Evolutionary conservation across 768 basidiomycete genomes (phyloP).

Genomic region (Trametes coccinea): DNA sequence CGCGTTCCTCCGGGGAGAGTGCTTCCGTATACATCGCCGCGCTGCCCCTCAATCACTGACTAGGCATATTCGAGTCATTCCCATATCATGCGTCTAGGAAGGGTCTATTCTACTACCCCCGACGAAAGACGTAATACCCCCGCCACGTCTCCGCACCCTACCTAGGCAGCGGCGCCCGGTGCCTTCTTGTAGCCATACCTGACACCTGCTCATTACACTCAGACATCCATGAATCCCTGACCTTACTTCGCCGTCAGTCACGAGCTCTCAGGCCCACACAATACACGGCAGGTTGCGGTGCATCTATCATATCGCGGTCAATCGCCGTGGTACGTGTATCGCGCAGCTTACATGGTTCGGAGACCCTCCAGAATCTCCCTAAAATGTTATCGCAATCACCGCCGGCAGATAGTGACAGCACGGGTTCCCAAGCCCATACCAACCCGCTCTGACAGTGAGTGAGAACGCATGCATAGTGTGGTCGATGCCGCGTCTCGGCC

Average conservation of each 20-base stretch:
- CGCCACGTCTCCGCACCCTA: constrained; percentile 10
- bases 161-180: constrained; percentile 5
- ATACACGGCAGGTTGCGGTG: constrained; percentile 1
- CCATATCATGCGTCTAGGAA: background rate
- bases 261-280: constrained; percentile 5
- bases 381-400: constrained; percentile 10
- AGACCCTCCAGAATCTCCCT: background rate
- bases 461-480: background rate
- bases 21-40: constrained; percentile 56
- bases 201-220: constrained; percentile 1
- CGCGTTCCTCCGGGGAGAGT: constrained; percentile 16
- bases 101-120: background rate
- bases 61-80: background rate
- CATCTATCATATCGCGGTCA: constrained; percentile 16
- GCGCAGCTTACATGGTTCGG: background rate
- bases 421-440: constrained; percentile 10
- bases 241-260: background rate
- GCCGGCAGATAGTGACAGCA: constrained; percentile 1
- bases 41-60: constrained; percentile 36
- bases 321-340: constrained; percentile 1
- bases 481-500: background rate
- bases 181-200: constrained; percentile 5
- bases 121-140: constrained; percentile 10
- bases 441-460: constrained; percentile 11
- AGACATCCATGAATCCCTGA: background rate